Evolutionary conservation across 2,329 filamentous ascomycete species (phyloP), one percentile per base, ranked within the genome.

Genomic region (Clarireedia sp.): DNA sequence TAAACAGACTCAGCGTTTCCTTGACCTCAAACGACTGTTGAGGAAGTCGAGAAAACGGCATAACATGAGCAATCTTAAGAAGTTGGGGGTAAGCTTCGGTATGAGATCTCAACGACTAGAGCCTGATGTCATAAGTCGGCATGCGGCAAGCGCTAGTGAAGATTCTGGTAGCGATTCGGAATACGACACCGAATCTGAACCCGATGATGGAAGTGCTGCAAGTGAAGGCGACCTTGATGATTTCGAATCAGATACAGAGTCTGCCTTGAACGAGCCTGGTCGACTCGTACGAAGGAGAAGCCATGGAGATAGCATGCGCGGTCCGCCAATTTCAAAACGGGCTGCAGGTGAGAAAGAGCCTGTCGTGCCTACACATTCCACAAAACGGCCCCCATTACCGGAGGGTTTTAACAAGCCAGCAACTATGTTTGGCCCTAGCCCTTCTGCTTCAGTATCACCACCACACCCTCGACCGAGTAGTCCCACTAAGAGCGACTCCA

Each of bases 61-160:
- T 47, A 68, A 62, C 2, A 64, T 68, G 55, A 63, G 64, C 40
- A 63, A 63, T 2, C 51, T 70, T 8, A 59, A 61, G 60, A 76
- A 79, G 69, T 70, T 87, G 48, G 84, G 84, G 3, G 76, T 88
- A 21, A 87, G 76, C 61, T 75, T 89, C 59, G 85, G 86, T 1
- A 91, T 92, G 71, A 84, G 85, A 60, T 90, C 88, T 3, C 86
- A 90, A 60, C 82, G 83, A 54, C 72, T 95, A 2, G 78, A 82
- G 2, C 60, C 61, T 2, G 51, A 63, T 46, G 57, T 68, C 12
- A 55, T 65, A 2, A 52, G 58, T 16, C 55, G 61, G 21, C 68
- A 71, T 56, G 70, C 75, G 38, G 70, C 70, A 12, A 75, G 72
- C 47, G 71, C 72, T 3, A 76, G 73, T 48, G 75, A 78, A 55